Percentiles rank a stretch among this genome's conserved stretches.
Conservation (phyloP, 2,329 filamentous ascomycete genomes). For the Stemphylium beticola region DNA sequence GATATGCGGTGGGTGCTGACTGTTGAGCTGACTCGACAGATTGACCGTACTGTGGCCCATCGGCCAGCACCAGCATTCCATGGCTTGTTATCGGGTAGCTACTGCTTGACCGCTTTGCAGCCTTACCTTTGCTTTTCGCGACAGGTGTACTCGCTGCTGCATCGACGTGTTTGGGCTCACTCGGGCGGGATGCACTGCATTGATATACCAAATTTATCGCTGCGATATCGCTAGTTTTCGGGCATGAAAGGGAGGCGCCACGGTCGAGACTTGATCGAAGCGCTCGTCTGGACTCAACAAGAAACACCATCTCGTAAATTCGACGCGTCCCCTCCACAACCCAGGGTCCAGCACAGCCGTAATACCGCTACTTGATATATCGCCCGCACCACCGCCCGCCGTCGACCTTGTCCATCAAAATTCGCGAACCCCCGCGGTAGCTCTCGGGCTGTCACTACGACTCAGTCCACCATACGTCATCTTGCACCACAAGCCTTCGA, state of each 20-base stretch:
- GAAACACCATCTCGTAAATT: slow-evolving; percentile 27
- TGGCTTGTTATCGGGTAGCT: slow-evolving; percentile 14
- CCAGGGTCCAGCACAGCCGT: slow-evolving; percentile 14
- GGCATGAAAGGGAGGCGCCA: slow-evolving; percentile 23
- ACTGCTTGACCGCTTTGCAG: slow-evolving; percentile 7
- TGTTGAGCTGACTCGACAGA: slow-evolving; percentile 15
- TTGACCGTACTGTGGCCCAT: slow-evolving; percentile 12
- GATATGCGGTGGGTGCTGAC: slow-evolving; percentile 20
- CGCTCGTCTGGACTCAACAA: slow-evolving; percentile 40
- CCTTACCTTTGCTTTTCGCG: slow-evolving; percentile 4
- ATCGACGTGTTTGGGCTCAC: not conserved
- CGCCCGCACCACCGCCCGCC: not conserved
- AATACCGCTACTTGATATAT: slow-evolving; percentile 7
- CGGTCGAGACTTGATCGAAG: slow-evolving; percentile 32
- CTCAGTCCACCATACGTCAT: slow-evolving; percentile 34
- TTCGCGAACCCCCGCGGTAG: slow-evolving; percentile 10
- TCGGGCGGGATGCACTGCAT: slow-evolving; percentile 24
- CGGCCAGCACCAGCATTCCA: slow-evolving; percentile 6
- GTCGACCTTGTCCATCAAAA: not conserved
- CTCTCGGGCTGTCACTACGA: slow-evolving; percentile 11
- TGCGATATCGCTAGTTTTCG: slow-evolving; percentile 14
- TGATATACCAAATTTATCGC: slow-evolving; percentile 21
- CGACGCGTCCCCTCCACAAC: slow-evolving; percentile 14
- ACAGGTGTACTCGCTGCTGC: slow-evolving; percentile 4
- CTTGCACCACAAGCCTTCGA: slow-evolving; percentile 24